phyloP scores from a whole-genome alignment of 1,139 yeast genomes.

The Hyphopichia fennica region DNA sequence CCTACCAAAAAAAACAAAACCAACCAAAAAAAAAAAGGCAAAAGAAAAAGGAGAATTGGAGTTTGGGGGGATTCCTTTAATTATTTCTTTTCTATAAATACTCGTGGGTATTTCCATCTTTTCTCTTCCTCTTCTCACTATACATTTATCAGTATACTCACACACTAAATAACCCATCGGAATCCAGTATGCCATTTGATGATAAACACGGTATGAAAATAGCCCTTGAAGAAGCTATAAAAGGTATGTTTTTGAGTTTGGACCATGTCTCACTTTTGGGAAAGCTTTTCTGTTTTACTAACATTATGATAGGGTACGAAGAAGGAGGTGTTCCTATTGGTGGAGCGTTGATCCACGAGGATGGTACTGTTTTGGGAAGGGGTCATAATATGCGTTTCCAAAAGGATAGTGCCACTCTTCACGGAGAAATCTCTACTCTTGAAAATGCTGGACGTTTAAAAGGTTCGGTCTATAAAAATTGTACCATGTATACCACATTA shows the following conservation, averaged over 20 bases:
- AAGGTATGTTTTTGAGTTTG: constrained; percentile 38
- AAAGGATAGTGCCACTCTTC: constrained; percentile 74
- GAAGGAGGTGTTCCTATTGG: constrained; percentile 97
- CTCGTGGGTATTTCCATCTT: no score
- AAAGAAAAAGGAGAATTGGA: no score
- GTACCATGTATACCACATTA: constrained; percentile 84
- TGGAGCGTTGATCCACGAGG: constrained; percentile 69
- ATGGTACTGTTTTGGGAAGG: constrained; percentile 77
- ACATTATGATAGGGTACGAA: constrained; percentile 43
- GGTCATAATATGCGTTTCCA: constrained; percentile 92
- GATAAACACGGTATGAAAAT: constrained; percentile 66
- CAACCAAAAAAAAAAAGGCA: no score
- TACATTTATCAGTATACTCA: no score
- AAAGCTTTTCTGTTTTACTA: constrained; percentile 6
- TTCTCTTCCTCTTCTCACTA: no score
- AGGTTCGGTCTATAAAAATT: constrained; percentile 64
- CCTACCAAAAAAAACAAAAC: no score
- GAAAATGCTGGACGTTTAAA: constrained; percentile 87
- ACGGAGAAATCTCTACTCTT: constrained; percentile 86
- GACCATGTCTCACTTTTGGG: not conserved
- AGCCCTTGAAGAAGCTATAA: constrained; percentile 71
- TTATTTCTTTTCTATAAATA: no score
- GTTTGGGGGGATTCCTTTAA: not conserved
- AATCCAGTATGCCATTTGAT: constrained; percentile 58
- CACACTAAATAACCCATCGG: no score